phyloP scores from a whole-genome alignment of 768 basidiomycete genomes.

The Fomitopsis serialis region DNA sequence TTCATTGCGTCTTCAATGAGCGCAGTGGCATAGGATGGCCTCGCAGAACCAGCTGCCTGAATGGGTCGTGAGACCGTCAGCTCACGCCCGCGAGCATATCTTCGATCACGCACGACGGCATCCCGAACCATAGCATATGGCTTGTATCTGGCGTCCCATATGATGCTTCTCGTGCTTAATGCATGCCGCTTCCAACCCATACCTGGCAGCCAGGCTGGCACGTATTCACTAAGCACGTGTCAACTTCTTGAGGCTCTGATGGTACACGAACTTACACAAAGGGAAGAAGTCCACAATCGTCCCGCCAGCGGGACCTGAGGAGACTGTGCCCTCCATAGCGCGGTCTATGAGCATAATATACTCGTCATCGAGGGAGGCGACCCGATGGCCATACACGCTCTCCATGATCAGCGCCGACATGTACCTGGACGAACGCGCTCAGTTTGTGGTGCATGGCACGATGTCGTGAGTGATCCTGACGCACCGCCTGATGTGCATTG shows the following conservation, averaged over 20 bases:
- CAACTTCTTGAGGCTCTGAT: background rate
- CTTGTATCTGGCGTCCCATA: slow-evolving; percentile 11
- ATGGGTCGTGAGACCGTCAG: background rate
- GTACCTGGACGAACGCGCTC: slow-evolving; percentile 22
- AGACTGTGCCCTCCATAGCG: slow-evolving; percentile 7
- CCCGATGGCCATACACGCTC: slow-evolving; percentile 14
- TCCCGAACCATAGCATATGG: slow-evolving; percentile 17
- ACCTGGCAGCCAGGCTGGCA: slow-evolving; percentile 23
- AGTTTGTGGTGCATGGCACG: no score
- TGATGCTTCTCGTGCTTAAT: slow-evolving; percentile 8
- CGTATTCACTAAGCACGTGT: slow-evolving; percentile 12
- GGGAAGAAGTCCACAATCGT: slow-evolving; percentile 14
- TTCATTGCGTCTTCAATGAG: slow-evolving; percentile 4
- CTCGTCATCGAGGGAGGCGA: slow-evolving; percentile 9
- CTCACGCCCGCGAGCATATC: background rate
- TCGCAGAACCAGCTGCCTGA: slow-evolving; percentile 3
- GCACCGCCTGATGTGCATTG: background rate
- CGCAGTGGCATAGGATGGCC: slow-evolving; percentile 7
- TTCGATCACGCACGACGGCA: slow-evolving; percentile 12
- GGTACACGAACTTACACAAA: slow-evolving; percentile 4
- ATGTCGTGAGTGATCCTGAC: background rate
- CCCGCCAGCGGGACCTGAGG: slow-evolving; percentile 6
- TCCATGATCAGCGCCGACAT: slow-evolving; percentile 25
- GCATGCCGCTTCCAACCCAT: slow-evolving; percentile 20
- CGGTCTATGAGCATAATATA: slow-evolving; percentile 9